Evolutionary conservation across 2,329 filamentous ascomycete genomes (phyloP), one percentile per base, ranked within the genome.

Genomic region (Aureobasidium sp.): DNA sequence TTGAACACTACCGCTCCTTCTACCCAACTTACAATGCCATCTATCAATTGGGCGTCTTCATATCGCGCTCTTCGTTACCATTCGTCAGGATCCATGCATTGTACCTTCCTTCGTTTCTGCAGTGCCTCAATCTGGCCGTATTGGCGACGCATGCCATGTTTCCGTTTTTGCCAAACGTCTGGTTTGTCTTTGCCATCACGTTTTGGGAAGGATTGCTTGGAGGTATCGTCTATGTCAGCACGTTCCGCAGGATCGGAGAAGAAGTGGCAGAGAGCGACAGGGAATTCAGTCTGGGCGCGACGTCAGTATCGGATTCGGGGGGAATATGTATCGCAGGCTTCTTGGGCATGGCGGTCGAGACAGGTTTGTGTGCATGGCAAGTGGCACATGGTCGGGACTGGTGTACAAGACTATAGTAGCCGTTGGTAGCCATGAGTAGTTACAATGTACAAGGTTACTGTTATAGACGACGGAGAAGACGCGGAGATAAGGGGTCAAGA

Each of bases 151-250:
- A 99, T 67, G 87, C 91, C 0, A 71, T 97, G 65, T 86, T 87
- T 70, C 82, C 88, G 71, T 95, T 94, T 70, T 83, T 97, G 17
- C 92, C 93, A 0, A 89, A 79, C 29, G 89, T 97, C 27, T 97
- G 91, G 71, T 69, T 96, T n/a, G 79, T 97, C 1, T 97, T 96
- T 70, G 64, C 84, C 25, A 79, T 97, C 64, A 81, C 97, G 22
- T 94, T 97, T 70, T 97, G 93, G 93, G 94, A 97, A 73, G 94
- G 94, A 0, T 74, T 97, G 14, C 79, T 99, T 0, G 94, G 94
- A 0, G 94, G 94, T 0, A 81, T 91, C 3, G 94, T 97, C 0
- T 99, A 99, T 69, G 92, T 97, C 64, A 96, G 93, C 70, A 96
- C 92, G 0, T 99, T 97, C 74, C 91, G 92, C 0, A 90, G 95